Evolutionary conservation across 441 rosid genomes (phyloP), one percentile per base, ranked within the genome.

Genomic region (Erodium texanum): DNA sequence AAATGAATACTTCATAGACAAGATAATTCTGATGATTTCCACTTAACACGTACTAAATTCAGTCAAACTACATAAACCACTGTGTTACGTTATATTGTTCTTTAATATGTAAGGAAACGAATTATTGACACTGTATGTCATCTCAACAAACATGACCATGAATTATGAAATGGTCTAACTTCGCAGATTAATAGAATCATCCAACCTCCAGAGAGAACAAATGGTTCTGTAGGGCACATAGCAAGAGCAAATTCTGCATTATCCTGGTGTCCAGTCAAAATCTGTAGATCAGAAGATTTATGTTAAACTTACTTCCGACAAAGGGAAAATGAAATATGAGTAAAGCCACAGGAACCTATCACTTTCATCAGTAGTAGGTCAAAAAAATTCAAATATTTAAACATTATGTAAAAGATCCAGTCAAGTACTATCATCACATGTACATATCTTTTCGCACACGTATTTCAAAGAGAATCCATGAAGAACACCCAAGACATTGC

Each of bases 201-300:
- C 56, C 56, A 48, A 48, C 99, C 99, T 92, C 98, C 99, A 85
- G 99, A 95, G 71, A 95, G 93, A 36, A 95, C 99, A 83, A 80
- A 92, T 56, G 99, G 98, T 72, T 92, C 98, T 7, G 95, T 84
- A 66, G 93, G 92, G 79, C 98, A 88, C 99, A 95, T 87, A 54
- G 99, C 96, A 74, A 95, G 98, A 75, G 99, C 99, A 77, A 89
- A 95, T 79, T 95, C 99, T 29, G 99, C 99, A 90, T 92, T 89
- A 73, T 95, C 99, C 78, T 83, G 87, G 78, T 95, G 99, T 63
- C 99, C 99, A 66, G 96, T 92, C 80, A 95, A 82, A 73, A 95
- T 85, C 99, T 95, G 83, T 77, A 82, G 66, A 64, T 73, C 52
- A 48, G 18, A 62, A 70, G 16, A 41, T 70, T 19, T 24, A 74